phyloP scores from a whole-genome alignment of 2,329 filamentous ascomycete species.

The Phyllosticta citriasiana region DNA sequence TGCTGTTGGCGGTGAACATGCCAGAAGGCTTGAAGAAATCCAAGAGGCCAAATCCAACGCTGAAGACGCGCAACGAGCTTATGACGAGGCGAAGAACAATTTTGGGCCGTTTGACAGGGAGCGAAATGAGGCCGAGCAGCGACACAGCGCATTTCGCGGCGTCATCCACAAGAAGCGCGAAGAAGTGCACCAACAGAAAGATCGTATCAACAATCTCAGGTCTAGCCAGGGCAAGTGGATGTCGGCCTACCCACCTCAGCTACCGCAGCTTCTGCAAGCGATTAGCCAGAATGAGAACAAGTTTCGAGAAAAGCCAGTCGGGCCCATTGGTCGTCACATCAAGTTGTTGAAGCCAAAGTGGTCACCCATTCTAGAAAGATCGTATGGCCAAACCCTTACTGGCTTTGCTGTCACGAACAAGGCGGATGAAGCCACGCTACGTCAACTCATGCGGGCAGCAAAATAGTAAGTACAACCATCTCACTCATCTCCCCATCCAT shows the following conservation, averaged over 20 bases:
- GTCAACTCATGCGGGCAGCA: slow-evolving; percentile 51
- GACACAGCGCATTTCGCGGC: slow-evolving; percentile 16
- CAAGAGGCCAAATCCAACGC: slow-evolving; percentile 46
- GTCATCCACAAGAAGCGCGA: slow-evolving; percentile 21
- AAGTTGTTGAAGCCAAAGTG: slow-evolving; percentile 70
- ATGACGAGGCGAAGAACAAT: slow-evolving; percentile 33
- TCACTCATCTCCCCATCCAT: too few relatives aligned
- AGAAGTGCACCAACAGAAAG: slow-evolving; percentile 47
- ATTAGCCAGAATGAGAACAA: slow-evolving; percentile 55
- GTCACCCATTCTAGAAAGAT: slow-evolving; percentile 71
- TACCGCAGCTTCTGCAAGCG: slow-evolving; percentile 54
- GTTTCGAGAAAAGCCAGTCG: slow-evolving; percentile 66
- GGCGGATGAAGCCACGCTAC: slow-evolving; percentile 61
- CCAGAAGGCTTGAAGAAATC: slow-evolving; percentile 50
- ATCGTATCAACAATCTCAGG: slow-evolving; percentile 42
- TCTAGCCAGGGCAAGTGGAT: slow-evolving; percentile 50
- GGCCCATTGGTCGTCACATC: slow-evolving; percentile 72
- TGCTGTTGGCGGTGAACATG: slow-evolving; percentile 59
- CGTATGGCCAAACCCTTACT: slow-evolving; percentile 58
- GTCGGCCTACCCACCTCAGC: slow-evolving; percentile 51
- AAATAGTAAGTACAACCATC: slow-evolving; percentile 34
- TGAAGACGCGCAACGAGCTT: slow-evolving; percentile 33
- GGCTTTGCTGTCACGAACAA: slow-evolving; percentile 76
- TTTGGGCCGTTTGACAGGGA: slow-evolving; percentile 24
- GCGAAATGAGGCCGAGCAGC: slow-evolving; percentile 22